These are phyloP conservation scores for Trichodelitschia bisporula DNA, from an alignment of 495 filamentous ascomycete species.

Conservation along the genomic window DNA sequence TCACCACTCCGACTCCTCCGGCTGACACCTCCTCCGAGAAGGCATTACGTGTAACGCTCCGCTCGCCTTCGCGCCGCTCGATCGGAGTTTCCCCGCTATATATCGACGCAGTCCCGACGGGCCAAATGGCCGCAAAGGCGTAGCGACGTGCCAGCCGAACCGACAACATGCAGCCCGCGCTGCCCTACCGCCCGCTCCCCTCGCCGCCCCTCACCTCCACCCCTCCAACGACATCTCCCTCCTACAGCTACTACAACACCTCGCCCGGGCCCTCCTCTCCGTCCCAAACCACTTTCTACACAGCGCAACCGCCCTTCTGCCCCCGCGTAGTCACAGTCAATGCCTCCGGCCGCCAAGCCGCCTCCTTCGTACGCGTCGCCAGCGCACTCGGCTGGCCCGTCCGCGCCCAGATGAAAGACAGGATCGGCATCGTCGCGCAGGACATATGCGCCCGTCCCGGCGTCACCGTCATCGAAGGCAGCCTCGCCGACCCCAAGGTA, in stretches of 20 bases:
- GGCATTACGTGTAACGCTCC: no score
- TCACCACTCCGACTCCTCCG: no score
- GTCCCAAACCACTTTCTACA: no score
- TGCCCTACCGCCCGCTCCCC: background rate
- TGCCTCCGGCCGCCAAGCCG: conserved; percentile 75
- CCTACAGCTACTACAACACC: background rate
- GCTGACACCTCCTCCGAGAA: no score
- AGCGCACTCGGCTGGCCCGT: conserved; percentile 79
- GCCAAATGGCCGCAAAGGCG: no score
- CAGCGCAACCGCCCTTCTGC: no score
- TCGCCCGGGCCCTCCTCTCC: background rate
- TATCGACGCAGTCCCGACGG: no score
- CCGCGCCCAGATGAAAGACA: conserved; percentile 64
- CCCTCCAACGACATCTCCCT: background rate
- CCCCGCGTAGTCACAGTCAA: conserved; percentile 78
- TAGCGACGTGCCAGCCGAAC: no score
- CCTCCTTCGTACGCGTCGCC: conserved; percentile 77
- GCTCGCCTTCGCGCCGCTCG: no score
- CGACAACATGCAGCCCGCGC: no score
- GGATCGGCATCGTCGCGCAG: conserved; percentile 56
- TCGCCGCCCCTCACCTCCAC: background rate
- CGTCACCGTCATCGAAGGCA: conserved; percentile 60
- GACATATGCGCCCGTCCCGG: conserved; percentile 63
- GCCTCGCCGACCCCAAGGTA: conserved; percentile 46
- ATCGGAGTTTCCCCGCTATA: no score